Evolutionary conservation across 495 filamentous ascomycete genomes (phyloP).

Genomic region (Astrocystis sublimbata): DNA sequence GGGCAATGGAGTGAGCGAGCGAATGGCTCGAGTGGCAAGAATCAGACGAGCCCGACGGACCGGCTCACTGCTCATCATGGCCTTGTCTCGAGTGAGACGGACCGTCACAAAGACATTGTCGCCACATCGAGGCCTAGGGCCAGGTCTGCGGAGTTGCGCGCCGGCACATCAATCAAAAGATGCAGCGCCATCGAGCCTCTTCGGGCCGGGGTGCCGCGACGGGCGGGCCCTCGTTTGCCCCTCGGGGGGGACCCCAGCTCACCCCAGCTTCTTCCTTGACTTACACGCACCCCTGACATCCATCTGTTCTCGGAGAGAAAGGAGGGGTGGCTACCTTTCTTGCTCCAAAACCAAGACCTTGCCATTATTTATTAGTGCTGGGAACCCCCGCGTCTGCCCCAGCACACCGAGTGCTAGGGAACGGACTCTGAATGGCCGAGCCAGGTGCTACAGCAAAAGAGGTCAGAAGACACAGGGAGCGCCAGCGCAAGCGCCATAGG

Average conservation of each 20-base stretch:
- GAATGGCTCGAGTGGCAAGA: constrained; percentile 15
- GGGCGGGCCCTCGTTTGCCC: not conserved
- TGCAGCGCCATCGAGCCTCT: constrained; percentile 20
- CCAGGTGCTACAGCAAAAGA: constrained; percentile 24
- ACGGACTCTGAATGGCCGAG: constrained; percentile 40
- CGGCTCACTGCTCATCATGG: constrained; percentile 11
- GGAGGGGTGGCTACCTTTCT: not conserved
- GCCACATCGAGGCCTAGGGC: constrained; percentile 12
- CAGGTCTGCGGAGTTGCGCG: constrained; percentile 32
- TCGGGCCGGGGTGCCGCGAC: constrained; percentile 37
- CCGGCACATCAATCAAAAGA: constrained; percentile 34
- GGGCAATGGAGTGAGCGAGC: no score
- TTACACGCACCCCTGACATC: not conserved
- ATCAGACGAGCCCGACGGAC: no score
- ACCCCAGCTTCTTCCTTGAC: not conserved
- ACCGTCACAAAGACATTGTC: constrained; percentile 22
- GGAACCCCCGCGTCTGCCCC: constrained; percentile 35
- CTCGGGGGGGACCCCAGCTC: not conserved
- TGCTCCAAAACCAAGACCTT: constrained; percentile 9
- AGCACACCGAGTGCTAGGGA: constrained; percentile 24
- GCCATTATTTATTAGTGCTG: constrained; percentile 36
- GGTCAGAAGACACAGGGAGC: constrained; percentile 37
- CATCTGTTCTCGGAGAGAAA: not conserved
- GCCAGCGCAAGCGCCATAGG: constrained; percentile 23
- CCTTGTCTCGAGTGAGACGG: constrained; percentile 27